Evolutionary conservation across 805 yeast species (phyloP).

Genomic region (Saturnispora dispora): DNA sequence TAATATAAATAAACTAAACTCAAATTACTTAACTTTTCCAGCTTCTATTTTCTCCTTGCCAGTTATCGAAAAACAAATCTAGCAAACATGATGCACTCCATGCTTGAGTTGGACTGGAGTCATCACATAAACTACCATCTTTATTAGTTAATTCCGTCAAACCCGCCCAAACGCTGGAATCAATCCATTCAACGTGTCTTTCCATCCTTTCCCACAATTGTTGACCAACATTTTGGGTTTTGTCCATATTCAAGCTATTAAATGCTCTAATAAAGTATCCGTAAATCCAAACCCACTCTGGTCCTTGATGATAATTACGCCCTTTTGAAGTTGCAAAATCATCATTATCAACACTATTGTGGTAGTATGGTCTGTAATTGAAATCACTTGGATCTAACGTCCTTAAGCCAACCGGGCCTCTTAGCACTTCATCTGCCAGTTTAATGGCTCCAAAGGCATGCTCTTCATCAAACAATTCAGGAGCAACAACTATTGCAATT

Average conservation of each 20-base stretch:
- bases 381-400: conserved; percentile 89
- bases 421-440: conserved; percentile 59
- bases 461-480: conserved; percentile 66
- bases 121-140: conserved; percentile 71
- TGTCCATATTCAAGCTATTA: conserved; percentile 36
- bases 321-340: conserved; percentile 95
- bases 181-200: conserved; percentile 62
- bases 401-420: conserved; percentile 88
- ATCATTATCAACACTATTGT: conserved; percentile 66
- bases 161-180: conserved; percentile 85
- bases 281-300: conserved; percentile 93
- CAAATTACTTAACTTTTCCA: neutral
- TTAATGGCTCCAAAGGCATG: conserved; percentile 57
- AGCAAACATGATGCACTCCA: conserved; percentile 88
- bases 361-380: conserved; percentile 86
- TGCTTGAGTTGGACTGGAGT: conserved; percentile 93
- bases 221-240: conserved; percentile 3
- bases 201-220: conserved; percentile 51
- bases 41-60: conserved; percentile 24
- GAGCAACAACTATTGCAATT: conserved; percentile 90
- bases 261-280: conserved; percentile 86
- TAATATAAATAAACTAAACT: neutral
- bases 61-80: conserved; percentile 66
- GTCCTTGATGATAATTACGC: conserved; percentile 96
- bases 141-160: conserved; percentile 86